Base-by-base conservation (phyloP, 305 asterid species). In the Fraxinus ornus region DNA sequence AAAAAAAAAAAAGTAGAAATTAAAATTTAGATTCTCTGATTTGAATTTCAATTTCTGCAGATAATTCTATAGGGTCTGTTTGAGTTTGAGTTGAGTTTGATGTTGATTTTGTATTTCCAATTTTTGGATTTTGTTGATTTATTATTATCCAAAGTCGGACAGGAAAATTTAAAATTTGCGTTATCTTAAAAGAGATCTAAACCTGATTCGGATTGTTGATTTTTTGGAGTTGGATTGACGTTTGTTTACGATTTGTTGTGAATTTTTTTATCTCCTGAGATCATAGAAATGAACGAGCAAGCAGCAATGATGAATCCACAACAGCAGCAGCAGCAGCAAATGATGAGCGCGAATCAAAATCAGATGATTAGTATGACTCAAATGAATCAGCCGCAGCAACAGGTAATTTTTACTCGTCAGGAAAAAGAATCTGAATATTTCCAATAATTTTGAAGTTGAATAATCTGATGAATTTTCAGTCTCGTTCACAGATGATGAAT, bases 281-380 rank as follows among this genome's bases (percentile, higher is more conserved):
- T 30, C 13, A 15, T 71, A 62, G 88, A 74, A 73, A 91, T 90
- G 93, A 91, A 88, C 89, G 93, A 91, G 72, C 91, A 85, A 87
- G 77, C 83, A 17, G 32, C 83, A 74, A 88, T 90, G 93, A 89
- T 89, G 90, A 91, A 89, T 81, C 90, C 85, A 21, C 94, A 90
- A 19, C 15, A 44, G 55, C n/a, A 49, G 60, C 90, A 88, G 72
- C 89, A 78, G 35, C 82, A 74, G 75, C 75, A 68, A 28, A 81
- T 86, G 88, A 90, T 88, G 90, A 90, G 78, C 83, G 75, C 76
- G 86, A 87, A 83, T 78, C 93, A 62, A 83, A 72, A 80, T 71
- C 83, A 78, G 80, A 9, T 81, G 41, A 79, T 81, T 82, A 82
- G 76, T 77, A 83, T 77, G 88, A 88, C 81, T 84, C 89, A 83